Evolutionary conservation across 345 rosid species (phyloP).

Genomic region (Eucalyptus regnans): DNA sequence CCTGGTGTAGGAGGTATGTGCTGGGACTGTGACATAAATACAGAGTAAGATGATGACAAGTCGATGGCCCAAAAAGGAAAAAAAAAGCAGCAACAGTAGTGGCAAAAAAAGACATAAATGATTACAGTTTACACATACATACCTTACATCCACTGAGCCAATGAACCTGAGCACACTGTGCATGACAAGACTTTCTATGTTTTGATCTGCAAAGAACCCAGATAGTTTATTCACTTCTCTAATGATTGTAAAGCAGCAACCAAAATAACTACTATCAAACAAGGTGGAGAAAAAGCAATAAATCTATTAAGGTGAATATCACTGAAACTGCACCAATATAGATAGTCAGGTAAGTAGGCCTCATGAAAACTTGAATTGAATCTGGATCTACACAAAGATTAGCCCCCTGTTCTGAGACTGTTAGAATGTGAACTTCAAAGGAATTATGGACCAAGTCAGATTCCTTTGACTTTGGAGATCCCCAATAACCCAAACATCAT

Average conservation of each 20-base stretch:
- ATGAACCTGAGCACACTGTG: constrained; percentile 64
- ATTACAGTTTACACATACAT: not conserved
- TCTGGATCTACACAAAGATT: not conserved
- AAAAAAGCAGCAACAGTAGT: not conserved
- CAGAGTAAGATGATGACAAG: constrained; percentile 8
- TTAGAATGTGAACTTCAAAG: not conserved
- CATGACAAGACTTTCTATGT: constrained; percentile 62
- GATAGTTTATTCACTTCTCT: not conserved
- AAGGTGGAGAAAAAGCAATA: not conserved
- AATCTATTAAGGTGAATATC: not conserved
- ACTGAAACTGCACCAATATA: not conserved
- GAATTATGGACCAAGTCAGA: not conserved
- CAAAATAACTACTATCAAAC: not conserved
- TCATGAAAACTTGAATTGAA: not conserved
- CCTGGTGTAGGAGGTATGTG: constrained; percentile 74
- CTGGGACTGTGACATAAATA: constrained; percentile 51
- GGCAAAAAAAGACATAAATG: not conserved
- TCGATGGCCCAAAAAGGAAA: not conserved
- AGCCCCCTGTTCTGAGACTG: not conserved
- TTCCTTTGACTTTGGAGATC: not conserved
- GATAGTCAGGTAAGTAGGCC: not conserved
- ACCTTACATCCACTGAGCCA: constrained; percentile 78
- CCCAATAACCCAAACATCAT: not conserved
- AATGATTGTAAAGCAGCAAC: not conserved
- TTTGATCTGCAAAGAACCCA: constrained; percentile 49